These are phyloP conservation scores for Monosporascus sp. DNA, from an alignment of 2,329 filamentous ascomycete genomes.

Conservation along the genomic window DNA sequence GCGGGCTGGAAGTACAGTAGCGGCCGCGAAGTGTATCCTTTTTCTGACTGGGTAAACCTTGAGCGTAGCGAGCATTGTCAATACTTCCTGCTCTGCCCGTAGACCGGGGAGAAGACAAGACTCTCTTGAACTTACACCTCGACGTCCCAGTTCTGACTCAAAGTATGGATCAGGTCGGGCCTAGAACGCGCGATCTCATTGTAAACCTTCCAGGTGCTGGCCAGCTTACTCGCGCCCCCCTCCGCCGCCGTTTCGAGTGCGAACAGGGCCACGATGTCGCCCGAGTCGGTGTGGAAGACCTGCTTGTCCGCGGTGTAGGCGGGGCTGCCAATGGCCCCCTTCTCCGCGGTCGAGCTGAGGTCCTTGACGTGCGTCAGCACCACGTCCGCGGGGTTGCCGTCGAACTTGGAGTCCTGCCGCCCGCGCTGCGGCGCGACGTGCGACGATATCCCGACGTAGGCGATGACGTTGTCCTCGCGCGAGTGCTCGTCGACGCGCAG, in stretches of 20 bases:
- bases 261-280: constrained; percentile 56
- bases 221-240: constrained; percentile 54
- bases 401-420: constrained; percentile 42
- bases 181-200: constrained; percentile 54
- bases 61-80: too few relatives aligned
- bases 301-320: constrained; percentile 58
- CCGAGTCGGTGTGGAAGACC: constrained; percentile 56
- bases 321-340: constrained; percentile 46
- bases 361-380: constrained; percentile 60
- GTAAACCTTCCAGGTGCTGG: constrained; percentile 55
- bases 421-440: constrained; percentile 52
- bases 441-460: constrained; percentile 55
- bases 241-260: constrained; percentile 45
- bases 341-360: constrained; percentile 31
- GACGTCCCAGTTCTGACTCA: constrained; percentile 47
- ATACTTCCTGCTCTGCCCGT: too few relatives aligned
- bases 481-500: constrained; percentile 46
- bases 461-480: constrained; percentile 51
- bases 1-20: constrained; percentile 51
- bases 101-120: too few relatives aligned
- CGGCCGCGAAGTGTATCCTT: constrained; percentile 43
- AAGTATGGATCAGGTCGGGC: constrained; percentile 54
- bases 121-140: constrained; percentile 32
- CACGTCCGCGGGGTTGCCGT: constrained; percentile 44
- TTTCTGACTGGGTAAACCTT: constrained; percentile 46